Evolutionary conservation across 345 rosid species (phyloP), one percentile per base, ranked within the genome.

Genomic region (Moringa oleifera): DNA sequence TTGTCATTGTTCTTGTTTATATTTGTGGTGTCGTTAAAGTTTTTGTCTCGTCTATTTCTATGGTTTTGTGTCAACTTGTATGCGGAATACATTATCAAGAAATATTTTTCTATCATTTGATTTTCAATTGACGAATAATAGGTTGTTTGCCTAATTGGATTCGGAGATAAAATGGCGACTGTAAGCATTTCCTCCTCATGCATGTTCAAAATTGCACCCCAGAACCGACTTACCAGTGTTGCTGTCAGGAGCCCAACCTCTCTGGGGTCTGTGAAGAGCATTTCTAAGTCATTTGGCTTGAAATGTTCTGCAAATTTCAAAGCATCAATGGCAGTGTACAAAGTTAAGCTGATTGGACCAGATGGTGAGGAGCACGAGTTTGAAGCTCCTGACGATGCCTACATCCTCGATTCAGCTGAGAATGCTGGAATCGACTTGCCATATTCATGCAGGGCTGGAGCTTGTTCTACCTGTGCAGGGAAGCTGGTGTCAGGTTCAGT

Each of bases 401-500:
- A 76, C 90, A 84, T 92, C 55, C 80, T 92, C 18, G 97, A 89
- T 58, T 81, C 91, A 20, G 97, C 94, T 9, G 98, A 92, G 77
- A 63, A 57, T 15, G 94, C 90, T 0, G 98, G 96, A 62, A 51
- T 83, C 3, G 98, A 92, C 18, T 74, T 89, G 76, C 98, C 97
- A 7, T 87, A 83, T 70, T 92, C 94, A 18, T 89, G 98, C 83
- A 75, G 91, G 77, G 97, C 98, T 0, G 97, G 97, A 18, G 95
- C 97, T 2, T 90, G 98, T 81, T 87, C 87, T 0, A 92, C 84
- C 28, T 92, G 98, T 28, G 90, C 91, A 0, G 97, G 96, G 64
- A 78, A 81, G 79, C 28, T 89, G 24, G 84, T 22, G 64, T 53
- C 79, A 0, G 97, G 97, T 0, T 7, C 81, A 0, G 98, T 89